These are phyloP conservation scores for Xerocomellus amylosporus DNA, from an alignment of 768 basidiomycete genomes.

Conservation along the genomic window DNA sequence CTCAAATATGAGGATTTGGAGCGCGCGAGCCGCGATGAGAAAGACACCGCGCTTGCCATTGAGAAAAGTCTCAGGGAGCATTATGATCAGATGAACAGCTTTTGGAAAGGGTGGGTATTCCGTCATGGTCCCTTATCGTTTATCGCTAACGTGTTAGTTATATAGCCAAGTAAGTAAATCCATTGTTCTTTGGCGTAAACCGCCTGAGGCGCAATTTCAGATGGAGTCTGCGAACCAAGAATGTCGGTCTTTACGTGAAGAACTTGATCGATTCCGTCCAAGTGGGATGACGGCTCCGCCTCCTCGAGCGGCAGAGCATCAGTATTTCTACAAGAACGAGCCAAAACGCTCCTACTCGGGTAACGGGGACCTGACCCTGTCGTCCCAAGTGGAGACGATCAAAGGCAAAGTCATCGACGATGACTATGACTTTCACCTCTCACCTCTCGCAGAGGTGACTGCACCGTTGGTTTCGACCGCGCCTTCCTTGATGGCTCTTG, in stretches of 20 bases:
- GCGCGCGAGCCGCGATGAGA: constrained; percentile 45
- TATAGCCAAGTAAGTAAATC: constrained; percentile 36
- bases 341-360: constrained; percentile 20
- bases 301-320: constrained; percentile 21
- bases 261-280: constrained; percentile 24
- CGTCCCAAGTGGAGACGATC: constrained; percentile 12
- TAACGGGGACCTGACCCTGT: constrained; percentile 11
- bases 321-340: constrained; percentile 23
- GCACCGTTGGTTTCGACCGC: constrained; percentile 28
- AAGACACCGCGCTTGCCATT: constrained; percentile 47
- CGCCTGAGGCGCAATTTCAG: constrained; percentile 13
- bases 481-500: constrained; percentile 29
- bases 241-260: constrained; percentile 29
- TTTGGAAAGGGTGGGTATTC: constrained; percentile 36
- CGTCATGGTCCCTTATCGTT: constrained; percentile 2
- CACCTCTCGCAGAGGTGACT: constrained; percentile 28
- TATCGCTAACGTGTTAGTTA: constrained; percentile 20
- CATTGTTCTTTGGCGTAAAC: constrained; percentile 1
- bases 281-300: constrained; percentile 7
- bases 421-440: constrained; percentile 30
- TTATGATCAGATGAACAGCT: constrained; percentile 44
- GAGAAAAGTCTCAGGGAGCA: constrained; percentile 56
- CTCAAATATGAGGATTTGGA: constrained; percentile 42
- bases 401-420: constrained; percentile 29
- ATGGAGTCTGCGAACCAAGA: constrained; percentile 24